Conservation (phyloP, 805 yeast genomes). For the Ogataea neopini region DNA sequence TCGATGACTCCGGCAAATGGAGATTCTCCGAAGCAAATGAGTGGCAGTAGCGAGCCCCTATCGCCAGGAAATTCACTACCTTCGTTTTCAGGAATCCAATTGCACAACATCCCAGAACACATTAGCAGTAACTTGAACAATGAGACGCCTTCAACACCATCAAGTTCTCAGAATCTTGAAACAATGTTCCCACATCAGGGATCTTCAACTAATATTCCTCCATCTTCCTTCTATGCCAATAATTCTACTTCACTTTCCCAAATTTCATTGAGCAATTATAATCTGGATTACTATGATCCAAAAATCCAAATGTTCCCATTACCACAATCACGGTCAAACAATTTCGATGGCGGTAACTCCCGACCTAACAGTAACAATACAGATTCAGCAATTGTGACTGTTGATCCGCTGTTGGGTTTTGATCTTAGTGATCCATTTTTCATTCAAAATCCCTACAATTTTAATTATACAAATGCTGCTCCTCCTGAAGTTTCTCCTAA, state of each 20-base stretch:
- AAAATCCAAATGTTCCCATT: slow-evolving; percentile 25
- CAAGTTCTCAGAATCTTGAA: neutral
- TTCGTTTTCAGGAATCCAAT: slow-evolving; percentile 15
- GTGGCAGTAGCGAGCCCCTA: slow-evolving; percentile 1
- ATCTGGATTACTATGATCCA: slow-evolving; percentile 27
- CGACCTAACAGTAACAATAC: slow-evolving; percentile 9
- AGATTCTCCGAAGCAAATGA: slow-evolving; percentile 11
- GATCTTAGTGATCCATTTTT: slow-evolving; percentile 51
- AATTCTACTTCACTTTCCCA: slow-evolving; percentile 24
- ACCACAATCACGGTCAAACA: slow-evolving; percentile 14
- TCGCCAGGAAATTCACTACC: slow-evolving; percentile 11
- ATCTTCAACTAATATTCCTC: neutral
- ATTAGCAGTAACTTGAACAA: slow-evolving; percentile 1
- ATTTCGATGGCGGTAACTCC: neutral
- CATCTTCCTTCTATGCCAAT: slow-evolving; percentile 11
- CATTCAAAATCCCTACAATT: slow-evolving; percentile 49
- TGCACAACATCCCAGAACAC: slow-evolving; percentile 27
- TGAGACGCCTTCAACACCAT: neutral
- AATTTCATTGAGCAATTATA: slow-evolving; percentile 22
- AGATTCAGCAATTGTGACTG: slow-evolving; percentile 17
- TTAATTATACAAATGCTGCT: slow-evolving; percentile 35
- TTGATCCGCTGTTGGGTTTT: slow-evolving; percentile 43
- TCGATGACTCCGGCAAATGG: slow-evolving; percentile 15
- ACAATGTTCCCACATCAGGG: neutral
- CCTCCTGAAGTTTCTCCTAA: slow-evolving; percentile 1